A percentile compares a stretch with the other conserved stretches of the same genome.
phyloP scores from a whole-genome alignment of 192 early-diverging fungal species.

The Coemansia sp. region DNA sequence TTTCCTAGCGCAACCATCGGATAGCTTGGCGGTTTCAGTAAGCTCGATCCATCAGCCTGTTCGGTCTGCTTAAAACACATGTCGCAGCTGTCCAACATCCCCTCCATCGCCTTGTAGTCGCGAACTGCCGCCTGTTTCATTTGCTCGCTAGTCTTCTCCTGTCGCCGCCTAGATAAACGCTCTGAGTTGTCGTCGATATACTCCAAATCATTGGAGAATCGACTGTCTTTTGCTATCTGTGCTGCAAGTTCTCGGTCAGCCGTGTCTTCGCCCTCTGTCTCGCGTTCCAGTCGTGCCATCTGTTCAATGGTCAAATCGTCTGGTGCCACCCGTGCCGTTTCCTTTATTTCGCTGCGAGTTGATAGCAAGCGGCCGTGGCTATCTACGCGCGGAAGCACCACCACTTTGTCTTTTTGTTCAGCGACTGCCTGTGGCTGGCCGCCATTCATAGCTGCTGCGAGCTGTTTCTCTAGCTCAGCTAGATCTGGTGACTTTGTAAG shows the following conservation, averaged over 20 bases:
- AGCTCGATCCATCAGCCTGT: slow-evolving; percentile 22
- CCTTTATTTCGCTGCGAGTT: slow-evolving; percentile 2
- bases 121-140: slow-evolving; percentile 64
- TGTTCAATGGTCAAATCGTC: slow-evolving; percentile 12
- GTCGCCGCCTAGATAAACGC: slow-evolving; percentile 61
- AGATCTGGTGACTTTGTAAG: slow-evolving; percentile 66
- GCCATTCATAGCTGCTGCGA: slow-evolving; percentile 60
- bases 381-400: slow-evolving; percentile 37
- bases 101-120: slow-evolving; percentile 70
- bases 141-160: slow-evolving; percentile 63
- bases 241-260: slow-evolving; percentile 21
- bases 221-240: slow-evolving; percentile 47
- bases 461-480: slow-evolving; percentile 68
- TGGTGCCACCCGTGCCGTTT: slow-evolving; percentile 15
- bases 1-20: slow-evolving; percentile 78
- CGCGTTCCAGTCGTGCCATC: slow-evolving; percentile 35
- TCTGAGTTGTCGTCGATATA: slow-evolving; percentile 92
- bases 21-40: slow-evolving; percentile 62
- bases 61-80: slow-evolving; percentile 69
- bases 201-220: slow-evolving; percentile 69
- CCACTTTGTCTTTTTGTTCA: slow-evolving; percentile 19
- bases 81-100: slow-evolving; percentile 55
- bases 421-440: not conserved
- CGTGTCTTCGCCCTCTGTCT: slow-evolving; percentile 25
- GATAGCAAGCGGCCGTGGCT: slow-evolving; percentile 35